phyloP scores from a whole-genome alignment of 2,329 filamentous ascomycete genomes.

The Sclerotinia glacialis region DNA sequence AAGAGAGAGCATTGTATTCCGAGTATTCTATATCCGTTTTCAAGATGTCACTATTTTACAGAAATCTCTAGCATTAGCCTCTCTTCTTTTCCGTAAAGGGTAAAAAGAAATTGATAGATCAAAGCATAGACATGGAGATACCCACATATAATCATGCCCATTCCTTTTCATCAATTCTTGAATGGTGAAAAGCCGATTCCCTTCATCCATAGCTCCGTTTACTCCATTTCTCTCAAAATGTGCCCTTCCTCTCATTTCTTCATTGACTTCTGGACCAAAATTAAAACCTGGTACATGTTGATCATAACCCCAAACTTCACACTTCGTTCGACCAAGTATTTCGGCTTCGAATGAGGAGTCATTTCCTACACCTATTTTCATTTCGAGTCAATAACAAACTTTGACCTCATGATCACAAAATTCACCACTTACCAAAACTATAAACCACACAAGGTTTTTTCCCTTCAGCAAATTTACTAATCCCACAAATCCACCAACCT shows the following conservation, averaged over 20 bases:
- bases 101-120: neutral
- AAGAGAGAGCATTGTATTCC: conserved; percentile 40
- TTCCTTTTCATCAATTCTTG: conserved; percentile 43
- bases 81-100: neutral
- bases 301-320: conserved; percentile 44
- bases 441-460: conserved; percentile 13
- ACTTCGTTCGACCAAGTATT: conserved; percentile 42
- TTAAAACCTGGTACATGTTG: conserved; percentile 35
- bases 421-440: conserved; percentile 18
- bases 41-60: conserved; percentile 40
- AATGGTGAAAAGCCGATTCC: conserved; percentile 37
- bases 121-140: neutral
- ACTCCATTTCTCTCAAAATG: conserved; percentile 41
- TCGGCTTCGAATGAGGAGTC: conserved; percentile 37
- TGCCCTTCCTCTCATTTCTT: conserved; percentile 29
- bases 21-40: conserved; percentile 44
- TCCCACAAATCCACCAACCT: conserved; percentile 46
- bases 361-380: conserved; percentile 9
- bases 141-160: conserved; percentile 40
- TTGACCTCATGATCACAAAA: neutral
- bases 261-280: conserved; percentile 38
- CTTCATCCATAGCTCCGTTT: conserved; percentile 35
- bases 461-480: conserved; percentile 40
- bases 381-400: neutral
- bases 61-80: neutral